These are phyloP conservation scores for Euphorbia tirucalli DNA, from an alignment of 345 rosid species.

Conservation along the genomic window DNA sequence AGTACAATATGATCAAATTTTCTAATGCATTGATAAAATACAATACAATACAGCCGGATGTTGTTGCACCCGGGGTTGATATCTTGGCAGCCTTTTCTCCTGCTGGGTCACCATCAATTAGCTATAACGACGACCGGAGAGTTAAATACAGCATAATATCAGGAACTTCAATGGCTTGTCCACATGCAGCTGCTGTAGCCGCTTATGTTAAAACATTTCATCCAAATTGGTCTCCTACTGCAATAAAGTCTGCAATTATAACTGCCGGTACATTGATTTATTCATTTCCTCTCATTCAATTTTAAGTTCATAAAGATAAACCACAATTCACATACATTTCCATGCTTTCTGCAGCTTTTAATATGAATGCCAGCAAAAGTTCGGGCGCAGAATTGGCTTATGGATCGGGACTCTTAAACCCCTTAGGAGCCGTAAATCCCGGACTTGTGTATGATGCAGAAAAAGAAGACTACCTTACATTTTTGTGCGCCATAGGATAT, in stretches of 20 bases:
- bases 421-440: slow-evolving; percentile 39
- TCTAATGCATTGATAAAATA: not conserved
- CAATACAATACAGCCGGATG: slow-evolving; percentile 32
- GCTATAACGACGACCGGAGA: slow-evolving; percentile 16
- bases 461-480: slow-evolving; percentile 33
- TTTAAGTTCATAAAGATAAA: not conserved
- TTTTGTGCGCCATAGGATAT: slow-evolving; percentile 48
- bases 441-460: slow-evolving; percentile 37
- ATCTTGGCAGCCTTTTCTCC: slow-evolving; percentile 42
- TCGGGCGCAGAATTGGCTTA: slow-evolving; percentile 40
- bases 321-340: not conserved
- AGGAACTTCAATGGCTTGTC: slow-evolving; percentile 53
- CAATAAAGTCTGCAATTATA: slow-evolving; percentile 14
- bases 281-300: not conserved
- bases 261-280: slow-evolving; percentile 4
- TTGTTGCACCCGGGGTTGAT: slow-evolving; percentile 40
- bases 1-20: not conserved
- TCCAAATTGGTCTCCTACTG: slow-evolving; percentile 40
- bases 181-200: slow-evolving; percentile 31
- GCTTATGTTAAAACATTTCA: slow-evolving; percentile 27
- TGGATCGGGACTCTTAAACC: slow-evolving; percentile 58
- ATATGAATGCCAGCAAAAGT: slow-evolving; percentile 33
- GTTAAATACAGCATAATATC: slow-evolving; percentile 28
- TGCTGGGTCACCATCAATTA: not conserved
- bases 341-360: slow-evolving; percentile 30